These are phyloP conservation scores for Cornus kousa DNA, from an alignment of 148 eudicot species.

Conservation along the genomic window DNA sequence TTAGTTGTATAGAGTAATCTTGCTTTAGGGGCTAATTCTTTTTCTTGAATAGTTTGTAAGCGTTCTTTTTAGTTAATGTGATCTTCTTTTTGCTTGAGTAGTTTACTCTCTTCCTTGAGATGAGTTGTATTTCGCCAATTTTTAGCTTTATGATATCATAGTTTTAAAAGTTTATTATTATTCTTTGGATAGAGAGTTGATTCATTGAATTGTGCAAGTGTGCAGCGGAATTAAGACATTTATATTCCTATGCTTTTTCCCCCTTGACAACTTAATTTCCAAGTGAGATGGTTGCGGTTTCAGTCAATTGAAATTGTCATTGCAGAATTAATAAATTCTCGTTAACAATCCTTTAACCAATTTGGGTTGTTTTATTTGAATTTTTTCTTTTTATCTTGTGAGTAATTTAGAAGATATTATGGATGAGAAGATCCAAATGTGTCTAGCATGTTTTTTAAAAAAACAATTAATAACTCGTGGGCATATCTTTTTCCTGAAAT, in stretches of 20 bases:
- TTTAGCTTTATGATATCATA: not conserved
- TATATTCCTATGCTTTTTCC: not conserved
- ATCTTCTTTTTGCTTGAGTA: too few relatives aligned
- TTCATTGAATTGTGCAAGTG: too few relatives aligned
- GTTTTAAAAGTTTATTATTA: not conserved
- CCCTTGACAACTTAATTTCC: not conserved
- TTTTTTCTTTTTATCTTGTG: not conserved
- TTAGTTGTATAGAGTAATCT: not conserved
- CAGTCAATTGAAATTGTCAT: not conserved
- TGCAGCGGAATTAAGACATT: too few relatives aligned
- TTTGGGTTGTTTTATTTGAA: conserved; percentile 2
- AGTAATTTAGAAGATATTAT: not conserved
- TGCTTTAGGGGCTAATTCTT: not conserved
- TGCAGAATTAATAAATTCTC: not conserved
- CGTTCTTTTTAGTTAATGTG: too few relatives aligned
- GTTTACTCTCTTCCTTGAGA: not conserved
- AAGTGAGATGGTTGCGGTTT: not conserved
- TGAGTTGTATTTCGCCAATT: not conserved
- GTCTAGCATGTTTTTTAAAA: not conserved
- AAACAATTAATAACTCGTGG: not conserved
- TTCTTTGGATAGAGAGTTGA: not conserved
- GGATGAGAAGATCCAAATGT: too few relatives aligned
- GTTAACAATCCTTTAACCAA: not conserved
- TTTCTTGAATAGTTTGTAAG: too few relatives aligned
- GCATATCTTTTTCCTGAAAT: not conserved